phyloP scores from a whole-genome alignment of 202 grass and related monocot species.

The Setaria italica region DNA sequence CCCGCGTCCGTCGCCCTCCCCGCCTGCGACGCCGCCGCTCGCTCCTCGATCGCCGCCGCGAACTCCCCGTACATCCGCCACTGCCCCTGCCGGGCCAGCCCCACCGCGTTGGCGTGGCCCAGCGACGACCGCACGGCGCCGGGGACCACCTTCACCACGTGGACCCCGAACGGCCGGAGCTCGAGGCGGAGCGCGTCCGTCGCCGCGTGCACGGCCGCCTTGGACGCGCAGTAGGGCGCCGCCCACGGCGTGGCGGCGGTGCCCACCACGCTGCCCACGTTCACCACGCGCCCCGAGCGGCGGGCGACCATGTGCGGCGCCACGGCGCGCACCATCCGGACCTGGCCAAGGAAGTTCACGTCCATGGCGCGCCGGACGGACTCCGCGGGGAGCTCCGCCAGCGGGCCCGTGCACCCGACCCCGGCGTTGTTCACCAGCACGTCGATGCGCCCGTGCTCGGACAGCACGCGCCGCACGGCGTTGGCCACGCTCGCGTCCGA shows the following conservation, averaged over 20 bases:
- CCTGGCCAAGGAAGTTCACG: slow-evolving; percentile 62
- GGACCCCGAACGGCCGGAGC: slow-evolving; percentile 58
- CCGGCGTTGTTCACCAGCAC: slow-evolving; percentile 78
- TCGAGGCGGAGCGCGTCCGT: slow-evolving; percentile 63
- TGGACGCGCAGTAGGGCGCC: slow-evolving; percentile 61
- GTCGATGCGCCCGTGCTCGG: slow-evolving; percentile 42
- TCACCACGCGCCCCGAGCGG: slow-evolving; percentile 49
- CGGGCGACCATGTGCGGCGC: slow-evolving; percentile 51
- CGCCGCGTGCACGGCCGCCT: slow-evolving; percentile 68
- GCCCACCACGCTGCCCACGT: slow-evolving; percentile 68
- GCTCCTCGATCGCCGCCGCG: slow-evolving; percentile 50
- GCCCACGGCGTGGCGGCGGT: slow-evolving; percentile 61
- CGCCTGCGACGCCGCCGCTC: slow-evolving; percentile 57
- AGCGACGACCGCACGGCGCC: slow-evolving; percentile 52
- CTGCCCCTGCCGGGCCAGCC: slow-evolving; percentile 8
- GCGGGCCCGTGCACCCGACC: slow-evolving; percentile 62
- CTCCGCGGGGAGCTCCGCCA: slow-evolving; percentile 49
- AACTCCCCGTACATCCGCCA: slow-evolving; percentile 51
- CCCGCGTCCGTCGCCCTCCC: slow-evolving; percentile 35
- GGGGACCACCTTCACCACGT: slow-evolving; percentile 64
- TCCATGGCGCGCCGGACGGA: slow-evolving; percentile 46
- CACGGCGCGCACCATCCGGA: slow-evolving; percentile 56
- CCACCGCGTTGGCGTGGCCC: slow-evolving; percentile 45
- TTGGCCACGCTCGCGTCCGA: slow-evolving; percentile 40
- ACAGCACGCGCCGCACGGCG: not conserved